Evolutionary conservation across 176 grass and related monocot species (phyloP).

Genomic region (Bothriochloa decipiens): DNA sequence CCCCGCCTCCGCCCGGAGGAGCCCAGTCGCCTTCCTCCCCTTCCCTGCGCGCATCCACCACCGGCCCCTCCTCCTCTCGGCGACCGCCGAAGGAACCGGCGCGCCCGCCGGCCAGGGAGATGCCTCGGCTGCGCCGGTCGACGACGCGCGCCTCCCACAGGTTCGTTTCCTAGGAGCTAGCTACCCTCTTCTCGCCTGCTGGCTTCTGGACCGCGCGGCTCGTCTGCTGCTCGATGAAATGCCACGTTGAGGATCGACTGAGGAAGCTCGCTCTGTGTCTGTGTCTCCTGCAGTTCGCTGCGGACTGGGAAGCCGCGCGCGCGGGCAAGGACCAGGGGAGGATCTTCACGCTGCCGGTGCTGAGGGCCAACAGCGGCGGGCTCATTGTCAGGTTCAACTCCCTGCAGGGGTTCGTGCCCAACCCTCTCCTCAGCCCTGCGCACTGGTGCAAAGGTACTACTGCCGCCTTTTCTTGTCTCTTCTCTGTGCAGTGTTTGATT

Average conservation of each 20-base stretch:
- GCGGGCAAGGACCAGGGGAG: slow-evolving; percentile 58
- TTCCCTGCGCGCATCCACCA: background rate
- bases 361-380: slow-evolving; percentile 76
- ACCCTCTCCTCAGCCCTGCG: slow-evolving; percentile 78
- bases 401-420: slow-evolving; percentile 87
- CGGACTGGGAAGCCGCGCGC: slow-evolving; percentile 70
- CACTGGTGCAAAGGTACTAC: slow-evolving; percentile 79
- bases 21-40: slow-evolving; percentile 16
- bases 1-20: slow-evolving; percentile 22
- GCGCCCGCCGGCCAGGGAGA: slow-evolving; percentile 41
- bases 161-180: slow-evolving; percentile 1
- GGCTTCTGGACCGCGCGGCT: background rate
- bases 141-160: slow-evolving; percentile 52
- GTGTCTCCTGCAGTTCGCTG: slow-evolving; percentile 50
- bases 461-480: background rate
- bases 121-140: slow-evolving; percentile 17
- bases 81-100: slow-evolving; percentile 34
- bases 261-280: background rate
- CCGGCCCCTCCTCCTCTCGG: background rate
- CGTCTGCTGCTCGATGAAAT: slow-evolving; percentile 44
- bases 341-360: slow-evolving; percentile 52
- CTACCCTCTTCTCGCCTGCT: background rate
- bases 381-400: slow-evolving; percentile 74
- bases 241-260: background rate
- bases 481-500: background rate